Evolutionary conservation across 352 stramenopile species (phyloP), one percentile per base, ranked within the genome.

Genomic region (Pythium angustatum): DNA sequence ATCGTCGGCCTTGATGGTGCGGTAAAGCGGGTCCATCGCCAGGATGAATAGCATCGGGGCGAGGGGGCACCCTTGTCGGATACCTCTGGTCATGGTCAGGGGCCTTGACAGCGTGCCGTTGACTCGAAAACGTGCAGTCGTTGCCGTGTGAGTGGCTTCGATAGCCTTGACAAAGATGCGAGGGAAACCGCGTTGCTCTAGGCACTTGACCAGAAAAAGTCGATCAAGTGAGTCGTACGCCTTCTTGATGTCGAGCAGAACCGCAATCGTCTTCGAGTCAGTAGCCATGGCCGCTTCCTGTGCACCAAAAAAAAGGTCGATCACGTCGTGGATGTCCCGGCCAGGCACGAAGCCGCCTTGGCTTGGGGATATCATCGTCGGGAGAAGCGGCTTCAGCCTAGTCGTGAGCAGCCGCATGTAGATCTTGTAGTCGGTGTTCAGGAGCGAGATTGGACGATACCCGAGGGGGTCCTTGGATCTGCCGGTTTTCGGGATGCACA

Each of bases 381-480:
- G 26, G 1, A 68, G 17, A 7, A 15, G 17, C 24, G 31, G 21
- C 21, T 48, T 31, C 2, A 58, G 17, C 11, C 52, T 14, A 0
- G 22, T 4, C 2, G 43, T 21, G 15, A 62, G 27, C 2, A 68
- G 10, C 15, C 36, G 14, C 24, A 36, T 44, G 41, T 50, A 58
- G 3, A 62, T 11, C 31, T 68, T 68, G 26, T 68, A 62, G 27
- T 68, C 61, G 0, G 52, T 58, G 61, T 68, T 68, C 9, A 52
- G 26, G 50, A 54, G 62, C 49, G 62, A 64, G 24, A 62, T 52
- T 24, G 41, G 41, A 30, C 38, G 22, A 24, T 47, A 36, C 3
- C 22, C 22, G 8, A 59, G 52, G 9, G 52, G 52, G 24, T 59
- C 22, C 2, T 2, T 4, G 3, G 52, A 28, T 15, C 22, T 7